phyloP scores from a whole-genome alignment of 2,329 filamentous ascomycete species.

The Fusarium virguliforme region DNA sequence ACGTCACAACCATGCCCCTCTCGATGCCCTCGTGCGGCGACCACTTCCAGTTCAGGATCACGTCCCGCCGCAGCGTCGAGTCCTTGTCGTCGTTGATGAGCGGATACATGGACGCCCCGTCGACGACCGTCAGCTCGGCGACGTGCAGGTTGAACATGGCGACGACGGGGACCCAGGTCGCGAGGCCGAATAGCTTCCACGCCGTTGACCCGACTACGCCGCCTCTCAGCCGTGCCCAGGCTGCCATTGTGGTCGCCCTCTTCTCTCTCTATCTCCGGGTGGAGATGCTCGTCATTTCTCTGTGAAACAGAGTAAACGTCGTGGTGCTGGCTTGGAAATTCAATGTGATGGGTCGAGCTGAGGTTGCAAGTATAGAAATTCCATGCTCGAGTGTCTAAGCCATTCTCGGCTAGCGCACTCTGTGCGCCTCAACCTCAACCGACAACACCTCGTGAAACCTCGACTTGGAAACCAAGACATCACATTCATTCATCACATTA shows the following conservation, averaged over 20 bases:
- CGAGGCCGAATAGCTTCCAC: conserved; percentile 67
- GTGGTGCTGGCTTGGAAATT: conserved; percentile 14
- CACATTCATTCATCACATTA: conserved; percentile 1
- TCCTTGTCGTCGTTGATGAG: conserved; percentile 79
- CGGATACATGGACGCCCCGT: conserved; percentile 82
- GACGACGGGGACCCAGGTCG: conserved; percentile 74
- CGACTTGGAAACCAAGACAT: neutral
- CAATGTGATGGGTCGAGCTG: conserved; percentile 19
- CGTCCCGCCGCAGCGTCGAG: conserved; percentile 68
- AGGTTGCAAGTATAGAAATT: conserved; percentile 34
- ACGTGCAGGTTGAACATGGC: conserved; percentile 75
- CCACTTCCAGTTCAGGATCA: conserved; percentile 74
- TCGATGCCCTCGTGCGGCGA: conserved; percentile 71
- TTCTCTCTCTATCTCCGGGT: conserved; percentile 16
- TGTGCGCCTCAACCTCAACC: neutral
- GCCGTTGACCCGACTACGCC: conserved; percentile 56
- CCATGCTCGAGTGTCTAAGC: conserved; percentile 36
- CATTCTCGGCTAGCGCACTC: conserved; percentile 45
- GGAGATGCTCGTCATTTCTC: conserved; percentile 21
- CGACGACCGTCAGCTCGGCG: conserved; percentile 71
- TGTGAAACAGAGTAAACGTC: conserved; percentile 16
- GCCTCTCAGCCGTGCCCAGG: conserved; percentile 56
- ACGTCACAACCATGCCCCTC: conserved; percentile 82
- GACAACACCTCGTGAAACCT: conserved; percentile 10
- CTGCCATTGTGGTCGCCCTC: conserved; percentile 53